Base-by-base conservation (phyloP, 352 stramenopile species). In the Globisporangium paddicum region DNA sequence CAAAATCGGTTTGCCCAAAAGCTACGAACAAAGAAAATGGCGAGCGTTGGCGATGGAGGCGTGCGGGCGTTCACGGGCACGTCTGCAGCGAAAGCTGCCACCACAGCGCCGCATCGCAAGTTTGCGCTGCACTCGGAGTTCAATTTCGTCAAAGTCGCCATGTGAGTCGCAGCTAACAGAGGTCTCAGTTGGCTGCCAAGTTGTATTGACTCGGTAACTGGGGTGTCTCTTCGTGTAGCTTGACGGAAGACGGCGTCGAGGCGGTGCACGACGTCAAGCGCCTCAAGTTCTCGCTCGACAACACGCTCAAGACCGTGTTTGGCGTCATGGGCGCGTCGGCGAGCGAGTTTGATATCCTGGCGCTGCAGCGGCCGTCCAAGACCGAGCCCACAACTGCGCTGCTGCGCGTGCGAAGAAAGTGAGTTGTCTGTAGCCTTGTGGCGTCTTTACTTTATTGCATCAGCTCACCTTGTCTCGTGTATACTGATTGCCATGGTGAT, bases 231-330 rank as follows among this genome's bases (percentile, higher is more conserved):
- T n/a, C n/a, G n/a, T 18, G 7, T 47, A 91, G 82, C 41, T 72
- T 88, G 61, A 77, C 74, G 11, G 78, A 89, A 16, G 73, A 87
- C 57, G 72, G 64, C 6, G 19, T 67, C 2, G 44, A 56, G 8
- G 62, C 64, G 11, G 68, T 85, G 42, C 60, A 46, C 40, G 82
- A 90, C 53, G 49, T 72, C 40, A 90, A 89, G 64, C 73, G 68
- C 21, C 66, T 93, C 49, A 89, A 90, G 62, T 90, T 90, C 58
- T 68, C 69, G 21, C 53, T 93, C 47, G 75, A 88, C 67, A 90
- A 84, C 66, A 80, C 77, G 41, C 66, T 89, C 51, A 86, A 85
- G 61, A 73, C 68, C 8, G 76, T 82, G 14, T 90, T 90, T 46
- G 83, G 83, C 14, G 78, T 82, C 18, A 70, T 90, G 1, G 83